Percentiles rank a stretch among this genome's conserved stretches.
Conservation (phyloP, 805 yeast genomes). For the Wickerhamomyces chaumierensis region DNA sequence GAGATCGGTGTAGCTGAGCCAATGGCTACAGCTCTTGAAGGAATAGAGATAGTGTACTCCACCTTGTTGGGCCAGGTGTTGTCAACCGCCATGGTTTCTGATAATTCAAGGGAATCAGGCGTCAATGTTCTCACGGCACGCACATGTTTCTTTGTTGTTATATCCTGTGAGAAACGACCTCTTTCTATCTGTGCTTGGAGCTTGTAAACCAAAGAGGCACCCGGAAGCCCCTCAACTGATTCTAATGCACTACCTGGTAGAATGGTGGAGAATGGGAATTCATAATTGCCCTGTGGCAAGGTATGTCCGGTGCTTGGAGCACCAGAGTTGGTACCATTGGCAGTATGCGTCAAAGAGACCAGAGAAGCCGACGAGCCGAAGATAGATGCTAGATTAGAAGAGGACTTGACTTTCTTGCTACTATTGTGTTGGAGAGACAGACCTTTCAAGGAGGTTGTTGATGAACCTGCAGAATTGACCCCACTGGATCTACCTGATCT, state of each 20-base stretch:
- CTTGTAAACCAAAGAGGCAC: constrained; percentile 62
- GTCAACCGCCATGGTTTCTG: constrained; percentile 89
- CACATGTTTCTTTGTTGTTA: constrained; percentile 58
- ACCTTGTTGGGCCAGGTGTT: constrained; percentile 93
- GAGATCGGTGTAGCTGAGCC: constrained; percentile 70
- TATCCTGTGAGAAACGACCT: constrained; percentile 59
- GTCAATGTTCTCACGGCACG: constrained; percentile 81
- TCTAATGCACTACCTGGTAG: constrained; percentile 81
- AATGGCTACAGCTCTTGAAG: constrained; percentile 80
- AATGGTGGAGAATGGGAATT: constrained; percentile 77
- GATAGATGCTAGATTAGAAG: constrained; percentile 21
- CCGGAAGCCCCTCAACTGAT: constrained; percentile 81
- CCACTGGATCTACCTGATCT: background rate
- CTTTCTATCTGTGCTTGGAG: constrained; percentile 75
- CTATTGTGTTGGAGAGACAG: background rate
- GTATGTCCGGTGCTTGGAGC: constrained; percentile 22
- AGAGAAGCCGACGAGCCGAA: constrained; percentile 19
- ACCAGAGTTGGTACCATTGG: background rate
- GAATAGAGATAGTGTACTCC: constrained; percentile 79
- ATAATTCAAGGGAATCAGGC: constrained; percentile 74
- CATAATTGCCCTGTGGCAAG: constrained; percentile 69
- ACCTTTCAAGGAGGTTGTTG: constrained; percentile 17
- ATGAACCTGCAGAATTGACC: constrained; percentile 12
- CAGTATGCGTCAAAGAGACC: constrained; percentile 11
- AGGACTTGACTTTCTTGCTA: constrained; percentile 21